These are phyloP conservation scores for Penicillium sp. DNA, from an alignment of 2,329 filamentous ascomycete genomes.

Conservation along the genomic window DNA sequence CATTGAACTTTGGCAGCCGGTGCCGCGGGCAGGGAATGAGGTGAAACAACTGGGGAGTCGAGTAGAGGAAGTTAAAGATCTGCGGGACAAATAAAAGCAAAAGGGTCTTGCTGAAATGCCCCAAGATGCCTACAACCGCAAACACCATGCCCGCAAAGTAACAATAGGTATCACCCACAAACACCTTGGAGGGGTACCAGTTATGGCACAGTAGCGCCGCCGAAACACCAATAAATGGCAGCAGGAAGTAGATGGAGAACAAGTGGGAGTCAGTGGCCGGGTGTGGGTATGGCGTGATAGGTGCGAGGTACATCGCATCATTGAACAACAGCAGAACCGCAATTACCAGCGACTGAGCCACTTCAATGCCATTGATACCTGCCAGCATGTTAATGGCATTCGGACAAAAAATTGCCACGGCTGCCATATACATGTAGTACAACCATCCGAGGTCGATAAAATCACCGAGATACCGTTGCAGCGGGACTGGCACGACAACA, in stretches of 20 bases:
- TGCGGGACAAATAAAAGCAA: slow-evolving; percentile 87
- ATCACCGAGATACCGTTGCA: slow-evolving; percentile 78
- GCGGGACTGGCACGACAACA: slow-evolving; percentile 80
- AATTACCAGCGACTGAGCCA: slow-evolving; percentile 87
- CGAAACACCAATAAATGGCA: slow-evolving; percentile 92
- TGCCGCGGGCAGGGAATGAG: slow-evolving; percentile 89
- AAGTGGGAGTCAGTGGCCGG: slow-evolving; percentile 93
- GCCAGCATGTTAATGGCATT: slow-evolving; percentile 99
- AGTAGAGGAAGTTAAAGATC: slow-evolving; percentile 95
- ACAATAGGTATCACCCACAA: slow-evolving; percentile 98
- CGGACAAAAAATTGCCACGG: slow-evolving; percentile 92
- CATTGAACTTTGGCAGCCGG: slow-evolving; percentile 82
- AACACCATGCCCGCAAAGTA: slow-evolving; percentile 99
- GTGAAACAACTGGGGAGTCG: slow-evolving; percentile 82
- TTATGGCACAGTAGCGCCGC: slow-evolving; percentile 83
- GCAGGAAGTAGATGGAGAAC: slow-evolving; percentile 88
- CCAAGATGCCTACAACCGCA: slow-evolving; percentile 90
- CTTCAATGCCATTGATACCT: slow-evolving; percentile 97
- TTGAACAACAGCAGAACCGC: slow-evolving; percentile 78
- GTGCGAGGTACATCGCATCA: slow-evolving; percentile 75
- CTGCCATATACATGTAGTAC: slow-evolving; percentile 97
- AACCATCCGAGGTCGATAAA: slow-evolving; percentile 74
- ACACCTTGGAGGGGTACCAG: slow-evolving; percentile 91
- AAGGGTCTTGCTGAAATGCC: slow-evolving; percentile 96
- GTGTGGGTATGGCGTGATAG: slow-evolving; percentile 73